phyloP scores from a whole-genome alignment of 768 basidiomycete species.

The Lenzites betulinus region DNA sequence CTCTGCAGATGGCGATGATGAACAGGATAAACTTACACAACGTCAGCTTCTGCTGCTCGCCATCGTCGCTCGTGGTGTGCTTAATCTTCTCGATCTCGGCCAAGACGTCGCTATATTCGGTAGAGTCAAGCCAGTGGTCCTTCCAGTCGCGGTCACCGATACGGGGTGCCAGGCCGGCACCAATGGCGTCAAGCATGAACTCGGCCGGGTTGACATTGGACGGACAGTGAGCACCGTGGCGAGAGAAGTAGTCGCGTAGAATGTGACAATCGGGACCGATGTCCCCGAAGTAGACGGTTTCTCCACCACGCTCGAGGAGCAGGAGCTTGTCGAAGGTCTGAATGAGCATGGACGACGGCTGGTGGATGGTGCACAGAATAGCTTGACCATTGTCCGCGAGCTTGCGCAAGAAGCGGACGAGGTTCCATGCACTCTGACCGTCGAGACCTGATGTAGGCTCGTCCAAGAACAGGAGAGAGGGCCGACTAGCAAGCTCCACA shows the following conservation, averaged over 20 bases:
- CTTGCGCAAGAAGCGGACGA: constrained; percentile 80
- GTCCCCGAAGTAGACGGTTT: constrained; percentile 93
- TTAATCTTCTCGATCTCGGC: constrained; percentile 48
- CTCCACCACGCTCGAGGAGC: constrained; percentile 74
- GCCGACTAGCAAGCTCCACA: constrained; percentile 88
- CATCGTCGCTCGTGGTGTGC: constrained; percentile 5
- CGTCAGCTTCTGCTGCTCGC: constrained; percentile 7
- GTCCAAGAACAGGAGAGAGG: constrained; percentile 69
- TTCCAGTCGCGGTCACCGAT: constrained; percentile 85
- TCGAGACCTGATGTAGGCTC: constrained; percentile 61
- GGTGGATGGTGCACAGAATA: constrained; percentile 89
- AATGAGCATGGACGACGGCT: constrained; percentile 84
- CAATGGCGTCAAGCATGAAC: constrained; percentile 85
- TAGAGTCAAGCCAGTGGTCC: constrained; percentile 78
- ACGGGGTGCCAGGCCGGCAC: constrained; percentile 73
- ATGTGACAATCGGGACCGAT: constrained; percentile 73
- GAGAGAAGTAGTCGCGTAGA: constrained; percentile 75
- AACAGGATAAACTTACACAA: constrained; percentile 23
- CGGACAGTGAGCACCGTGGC: constrained; percentile 74
- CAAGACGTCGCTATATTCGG: constrained; percentile 48
- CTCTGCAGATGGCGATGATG: no score
- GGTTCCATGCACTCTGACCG: constrained; percentile 74
- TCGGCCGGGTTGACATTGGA: constrained; percentile 73
- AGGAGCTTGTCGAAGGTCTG: constrained; percentile 80
- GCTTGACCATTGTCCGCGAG: constrained; percentile 86